Evolutionary conservation across 1,284 basidiomycete genomes (phyloP), one percentile per base, ranked within the genome.

Genomic region (Fomitiporia mediterranea): DNA sequence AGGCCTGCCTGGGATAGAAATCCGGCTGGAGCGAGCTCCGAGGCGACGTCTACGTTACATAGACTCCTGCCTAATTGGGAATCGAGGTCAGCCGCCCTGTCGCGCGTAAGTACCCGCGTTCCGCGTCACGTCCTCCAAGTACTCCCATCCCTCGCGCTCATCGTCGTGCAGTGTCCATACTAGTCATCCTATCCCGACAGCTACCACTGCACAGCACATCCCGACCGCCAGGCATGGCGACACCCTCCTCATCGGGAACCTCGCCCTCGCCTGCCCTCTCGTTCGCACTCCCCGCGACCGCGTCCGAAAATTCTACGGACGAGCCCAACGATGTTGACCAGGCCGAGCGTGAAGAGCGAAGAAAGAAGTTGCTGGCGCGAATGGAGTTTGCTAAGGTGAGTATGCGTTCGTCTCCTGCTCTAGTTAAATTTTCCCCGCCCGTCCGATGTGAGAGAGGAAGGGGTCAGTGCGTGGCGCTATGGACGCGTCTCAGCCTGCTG

Each of bases 331-430:
- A 74, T 35, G 65, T 69, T 8, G 72, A 75, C 32, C 64, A 72
- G 21, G 62, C 67, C 19, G 83, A 84, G 60, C 72, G 70, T 60
- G 84, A 86, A 44, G 73, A 81, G 61, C 75, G 82, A 60, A 80
- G 84, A 7, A 77, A 84, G 70, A 88, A 84, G 68, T 83, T 90
- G 63, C 70, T 88, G 50, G 86, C 84, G 39, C 79, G 84, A 61
- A 86, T 88, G 30, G 84, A 89, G 68, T 70, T 89, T 52, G 82
- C 85, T 23, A 84, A 84, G 75, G 87, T 89, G 69, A 70, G 86
- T 79, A 30, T 48, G 44, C 52, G 42, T 47, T 55, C 43, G 21
- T n/a, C 56, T 60, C 63, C 63, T 62, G 50, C 62, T 67, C 64
- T 57, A 65, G 61, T 60, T n/a, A 62, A 56, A 53, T 60, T 27